Base-by-base conservation (phyloP, 2,329 filamentous ascomycete species). In the Beauveria bassiana region DNA sequence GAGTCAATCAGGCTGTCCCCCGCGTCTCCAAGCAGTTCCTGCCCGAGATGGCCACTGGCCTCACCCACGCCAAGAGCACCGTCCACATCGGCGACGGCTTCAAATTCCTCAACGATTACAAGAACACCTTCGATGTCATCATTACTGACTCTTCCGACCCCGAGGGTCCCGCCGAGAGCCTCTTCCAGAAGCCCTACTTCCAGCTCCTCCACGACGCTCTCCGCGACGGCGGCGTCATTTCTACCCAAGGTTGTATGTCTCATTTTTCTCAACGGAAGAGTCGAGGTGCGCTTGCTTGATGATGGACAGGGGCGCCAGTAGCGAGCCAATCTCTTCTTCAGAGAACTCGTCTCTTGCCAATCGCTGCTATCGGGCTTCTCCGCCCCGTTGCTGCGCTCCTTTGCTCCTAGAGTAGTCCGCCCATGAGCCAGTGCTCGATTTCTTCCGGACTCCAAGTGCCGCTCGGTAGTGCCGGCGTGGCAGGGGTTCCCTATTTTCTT, bases 181-280 rank as follows among this genome's bases (percentile, higher is more conserved):
- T 99, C 67, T 99, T 99, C 89, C 86, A 98, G 85, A 97, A 97
- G 84, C 89, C 92, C 65, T 99, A 99, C 86, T 99, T 98, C 78
- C 84, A 97, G 84, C 87, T 99, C 69, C 85, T 99, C 65, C 83
- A 89, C 76, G 90, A 88, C 72, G 95, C 95, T 70, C 87, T 98
- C 70, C 87, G 90, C 68, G 91, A 96, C 72, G 93, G 93, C 79
- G 95, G 95, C 81, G 92, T 99, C 74, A 98, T 99, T 80, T 93
- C 92, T 79, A 99, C 95, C 75, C 95, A 99, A 97, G 95, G 95
- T 99, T 96, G 91, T 96, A 92, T 85, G 91, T 91, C 83, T 86
- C 88, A 87, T 84, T 86, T 81, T 84, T 74, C 77, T 70, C 74
- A 72, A 67, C 65, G 72, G 72, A 73, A 72, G 74, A 75, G 73